phyloP scores from a whole-genome alignment of 345 rosid genomes.

The Gossypium longicalyx region DNA sequence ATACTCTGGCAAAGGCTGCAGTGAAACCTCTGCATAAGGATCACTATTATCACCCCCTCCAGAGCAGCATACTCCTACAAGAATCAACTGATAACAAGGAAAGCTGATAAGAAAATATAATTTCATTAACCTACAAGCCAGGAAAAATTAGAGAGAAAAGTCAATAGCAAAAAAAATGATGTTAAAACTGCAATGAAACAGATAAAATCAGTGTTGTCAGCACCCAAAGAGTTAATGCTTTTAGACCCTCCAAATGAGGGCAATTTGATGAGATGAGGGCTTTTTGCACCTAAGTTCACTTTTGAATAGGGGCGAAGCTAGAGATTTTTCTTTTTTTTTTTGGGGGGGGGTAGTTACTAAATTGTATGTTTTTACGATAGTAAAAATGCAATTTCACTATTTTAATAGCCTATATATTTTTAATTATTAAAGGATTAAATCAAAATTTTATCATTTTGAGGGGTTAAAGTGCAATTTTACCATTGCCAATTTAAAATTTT shows the following conservation, averaged over 20 bases:
- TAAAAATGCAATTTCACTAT: too few species aligned
- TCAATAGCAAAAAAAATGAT: background rate
- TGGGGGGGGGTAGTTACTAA: too few species aligned
- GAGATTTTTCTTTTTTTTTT: too few species aligned
- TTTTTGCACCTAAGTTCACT: background rate
- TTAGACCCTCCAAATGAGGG: background rate
- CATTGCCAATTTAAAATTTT: too few species aligned
- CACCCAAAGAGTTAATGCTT: background rate
- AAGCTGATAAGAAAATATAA: conserved; percentile 19
- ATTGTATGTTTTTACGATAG: too few species aligned
- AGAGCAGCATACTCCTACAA: conserved; percentile 93
- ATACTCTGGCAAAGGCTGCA: conserved; percentile 90
- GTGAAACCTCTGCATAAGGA: conserved; percentile 88
- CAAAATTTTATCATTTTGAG: too few species aligned
- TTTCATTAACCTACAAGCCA: conserved; percentile 7
- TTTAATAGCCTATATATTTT: too few species aligned
- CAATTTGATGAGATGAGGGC: background rate
- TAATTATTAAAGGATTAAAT: too few species aligned
- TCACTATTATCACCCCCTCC: conserved; percentile 75
- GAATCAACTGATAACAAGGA: conserved; percentile 63
- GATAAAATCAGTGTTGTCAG: conserved; percentile 1
- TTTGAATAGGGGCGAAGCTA: background rate
- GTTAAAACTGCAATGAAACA: background rate
- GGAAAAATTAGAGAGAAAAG: conserved; percentile 10
- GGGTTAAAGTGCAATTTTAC: too few species aligned